Percentiles rank a stretch among this genome's conserved stretches.
phyloP scores from a whole-genome alignment of 768 basidiomycete genomes.

The Lentinula aciculospora region DNA sequence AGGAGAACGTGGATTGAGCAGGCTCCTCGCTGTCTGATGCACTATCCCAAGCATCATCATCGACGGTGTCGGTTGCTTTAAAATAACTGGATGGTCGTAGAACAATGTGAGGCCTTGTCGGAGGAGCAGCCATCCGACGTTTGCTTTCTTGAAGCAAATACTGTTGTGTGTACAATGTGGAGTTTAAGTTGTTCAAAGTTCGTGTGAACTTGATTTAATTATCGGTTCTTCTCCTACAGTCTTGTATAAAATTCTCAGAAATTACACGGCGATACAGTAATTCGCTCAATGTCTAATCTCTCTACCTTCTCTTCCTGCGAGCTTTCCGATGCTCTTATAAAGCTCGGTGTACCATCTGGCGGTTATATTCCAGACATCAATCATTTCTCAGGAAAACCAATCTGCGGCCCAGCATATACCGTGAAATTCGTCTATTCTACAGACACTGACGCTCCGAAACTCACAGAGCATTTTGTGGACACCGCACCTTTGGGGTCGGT shows the following conservation, averaged over 20 bases:
- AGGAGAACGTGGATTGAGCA: conserved; percentile 45
- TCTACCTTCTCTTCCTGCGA: conserved; percentile 1
- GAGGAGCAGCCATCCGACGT: conserved; percentile 47
- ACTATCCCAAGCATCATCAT: conserved; percentile 86
- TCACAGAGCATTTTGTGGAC: conserved; percentile 78
- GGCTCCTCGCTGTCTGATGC: conserved; percentile 73
- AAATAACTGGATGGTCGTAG: conserved; percentile 48
- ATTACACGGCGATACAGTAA: not conserved
- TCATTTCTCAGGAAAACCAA: conserved; percentile 34
- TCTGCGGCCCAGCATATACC: conserved; percentile 81
- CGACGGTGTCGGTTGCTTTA: conserved; percentile 58
- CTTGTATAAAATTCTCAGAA: not conserved
- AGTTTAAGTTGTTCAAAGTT: too few relatives aligned
- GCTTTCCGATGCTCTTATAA: conserved; percentile 39
- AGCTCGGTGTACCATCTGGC: conserved; percentile 64
- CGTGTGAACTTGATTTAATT: conserved; percentile 2
- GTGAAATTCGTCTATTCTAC: conserved; percentile 70
- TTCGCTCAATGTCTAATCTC: not conserved
- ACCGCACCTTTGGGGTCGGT: conserved; percentile 58
- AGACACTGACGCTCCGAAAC: conserved; percentile 56
- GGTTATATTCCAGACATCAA: conserved; percentile 80
- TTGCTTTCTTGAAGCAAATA: not conserved
- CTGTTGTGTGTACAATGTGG: not conserved
- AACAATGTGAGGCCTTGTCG: conserved; percentile 68
- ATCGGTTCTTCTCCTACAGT: not conserved